Evolutionary conservation across 2,329 filamentous ascomycete species (phyloP), one percentile per base, ranked within the genome.

Genomic region (Fusarium veterinarium): DNA sequence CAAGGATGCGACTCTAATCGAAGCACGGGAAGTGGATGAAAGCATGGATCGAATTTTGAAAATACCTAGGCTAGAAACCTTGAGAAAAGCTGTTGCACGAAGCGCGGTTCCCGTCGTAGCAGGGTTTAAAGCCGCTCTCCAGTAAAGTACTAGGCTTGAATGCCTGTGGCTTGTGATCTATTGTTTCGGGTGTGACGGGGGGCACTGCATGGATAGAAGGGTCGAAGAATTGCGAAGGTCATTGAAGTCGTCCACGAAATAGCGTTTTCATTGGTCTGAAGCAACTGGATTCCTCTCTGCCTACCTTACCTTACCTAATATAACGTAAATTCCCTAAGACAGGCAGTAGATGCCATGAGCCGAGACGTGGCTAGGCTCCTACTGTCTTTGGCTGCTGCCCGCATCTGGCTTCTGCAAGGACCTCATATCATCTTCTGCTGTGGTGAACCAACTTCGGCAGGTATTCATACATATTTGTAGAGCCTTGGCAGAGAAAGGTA

Each of bases 11-110:
- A 64, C 40, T 70, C 56, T 69, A 70, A 68, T 75, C 73, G 66
- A 72, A 60, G 64, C 51, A 65, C 71, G 74, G 71, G 74, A 76
- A 75, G 73, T 76, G 71, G 75, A 74, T 69, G 72, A 69, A 66
- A 64, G 20, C 44, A 65, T 65, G 63, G 70, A 67, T 68, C 37
- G 72, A 75, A 77, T 76, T 71, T 76, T 64, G 64, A 69, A 53
- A 64, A 64, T 60, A 62, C 55, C 51, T 58, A 60, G 40, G 9
- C 33, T 35, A 28, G 55, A 68, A 68, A 25, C 42, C 49, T 38
- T n/a, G 38, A 37, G 49, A 48, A 51, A 72, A 52, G 55, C 44
- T 56, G 62, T 74, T 74, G 46, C 52, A 72, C 63, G 42, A 65
- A 60, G 61, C 40, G 61, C 59, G 52, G 51, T 74, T 60, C 64